Base-by-base conservation (phyloP, 768 basidiomycete genomes). In the Multifurca ochricompacta region DNA sequence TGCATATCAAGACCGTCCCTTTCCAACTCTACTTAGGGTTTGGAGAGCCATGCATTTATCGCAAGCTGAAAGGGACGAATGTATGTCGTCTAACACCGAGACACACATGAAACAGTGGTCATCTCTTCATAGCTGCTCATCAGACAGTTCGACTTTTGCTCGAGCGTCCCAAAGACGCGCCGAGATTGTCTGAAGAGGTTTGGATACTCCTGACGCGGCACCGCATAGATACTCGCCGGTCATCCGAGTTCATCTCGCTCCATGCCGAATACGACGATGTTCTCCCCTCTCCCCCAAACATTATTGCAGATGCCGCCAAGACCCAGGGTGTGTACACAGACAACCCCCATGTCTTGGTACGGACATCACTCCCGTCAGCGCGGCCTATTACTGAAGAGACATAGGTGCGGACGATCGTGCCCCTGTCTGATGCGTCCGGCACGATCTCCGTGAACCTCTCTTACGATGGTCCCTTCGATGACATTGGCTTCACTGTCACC, bases 141-240 rank as follows among this genome's bases (percentile, higher is more conserved):
- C 74, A 69, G 51, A 66, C 73, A 59, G 66, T 77, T 14, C 73
- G 65, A 52, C 67, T 73, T 59, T 71, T 71, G 27, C 74, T 79
- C 43, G 57, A 60, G 35, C 18, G 60, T 56, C 25, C 27, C 4
- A 31, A 18, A 2, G 39, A 16, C 28, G 36, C 6, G 19, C 39
- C 42, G 9, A 30, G 21, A 3, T 13, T 40, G 5, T 14, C 41
- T 25, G 64, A 62, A 27, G 83, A 89, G 40, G 73, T 96, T 6
- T 95, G 87, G 89, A 62, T 94, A 7, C 75, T 93, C 1, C 74
- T 97, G 2, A 85, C 84, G 0, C 79, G 91, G 27, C 94, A 98
- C 66, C 66, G 86, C 7, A 66, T 67, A 0, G 73, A 83, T 58
- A 85, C 80, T n/a, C 75, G 70, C 42, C 73, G 77, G 36, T 75